Conservation (phyloP, 306 rosid species). For the Astragalus glycyphyllos region DNA sequence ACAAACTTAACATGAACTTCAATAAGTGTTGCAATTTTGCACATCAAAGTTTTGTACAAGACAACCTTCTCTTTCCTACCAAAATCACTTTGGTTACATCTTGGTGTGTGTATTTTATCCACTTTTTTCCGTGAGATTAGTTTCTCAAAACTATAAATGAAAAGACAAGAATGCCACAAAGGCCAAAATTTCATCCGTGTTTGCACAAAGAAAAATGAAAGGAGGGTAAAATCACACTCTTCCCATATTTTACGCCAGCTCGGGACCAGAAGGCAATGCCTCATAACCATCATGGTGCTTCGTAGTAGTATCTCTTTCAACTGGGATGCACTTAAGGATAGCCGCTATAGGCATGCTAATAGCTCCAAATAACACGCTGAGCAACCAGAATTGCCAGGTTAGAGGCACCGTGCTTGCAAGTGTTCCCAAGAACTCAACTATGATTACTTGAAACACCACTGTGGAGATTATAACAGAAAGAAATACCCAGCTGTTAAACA, state of each 20-base stretch:
- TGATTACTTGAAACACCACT: conserved; percentile 68
- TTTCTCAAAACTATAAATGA: conserved; percentile 13
- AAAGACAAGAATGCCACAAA: conserved; percentile 1
- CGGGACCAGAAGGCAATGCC: conserved; percentile 67
- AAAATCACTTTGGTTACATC: background rate
- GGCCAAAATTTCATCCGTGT: conserved; percentile 22
- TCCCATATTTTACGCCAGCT: conserved; percentile 46
- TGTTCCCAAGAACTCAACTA: conserved; percentile 79
- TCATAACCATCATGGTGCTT: conserved; percentile 79
- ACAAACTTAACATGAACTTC: background rate
- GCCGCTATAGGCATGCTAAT: conserved; percentile 75
- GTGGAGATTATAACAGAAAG: conserved; percentile 64
- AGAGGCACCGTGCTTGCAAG: conserved; percentile 91
- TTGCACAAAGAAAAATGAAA: conserved; percentile 17
- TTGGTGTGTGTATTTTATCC: background rate
- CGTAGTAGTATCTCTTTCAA: conserved; percentile 47
- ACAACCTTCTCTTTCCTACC: background rate
- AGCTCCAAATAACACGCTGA: conserved; percentile 68
- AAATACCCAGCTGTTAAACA: conserved; percentile 79
- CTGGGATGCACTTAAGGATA: conserved; percentile 77
- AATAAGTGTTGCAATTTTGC: conserved; percentile 1
- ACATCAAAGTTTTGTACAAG: background rate
- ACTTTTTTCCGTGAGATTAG: background rate
- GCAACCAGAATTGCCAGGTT: conserved; percentile 80
- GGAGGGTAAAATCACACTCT: background rate